Percentiles rank a stretch among this genome's conserved stretches.
These are phyloP conservation scores for Trametes versicolor DNA, from an alignment of 1,284 basidiomycete species.

Conservation along the genomic window DNA sequence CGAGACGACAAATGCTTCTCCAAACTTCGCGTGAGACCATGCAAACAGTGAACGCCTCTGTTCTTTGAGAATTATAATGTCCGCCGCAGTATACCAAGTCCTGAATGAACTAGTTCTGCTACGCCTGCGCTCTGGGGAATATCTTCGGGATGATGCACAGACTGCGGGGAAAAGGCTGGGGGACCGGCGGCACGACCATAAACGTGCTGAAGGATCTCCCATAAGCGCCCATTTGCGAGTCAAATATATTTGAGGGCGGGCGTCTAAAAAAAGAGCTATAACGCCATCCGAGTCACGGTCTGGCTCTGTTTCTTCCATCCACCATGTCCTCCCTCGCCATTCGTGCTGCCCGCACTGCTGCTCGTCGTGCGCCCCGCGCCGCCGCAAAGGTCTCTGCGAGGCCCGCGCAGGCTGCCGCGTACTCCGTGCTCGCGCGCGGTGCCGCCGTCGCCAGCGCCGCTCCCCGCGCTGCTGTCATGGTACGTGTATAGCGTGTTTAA, in stretches of 20 bases:
- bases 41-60: too few species aligned
- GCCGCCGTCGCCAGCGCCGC: slow-evolving; percentile 46
- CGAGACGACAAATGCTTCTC: not conserved
- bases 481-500: slow-evolving; percentile 43
- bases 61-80: too few species aligned
- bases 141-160: not conserved
- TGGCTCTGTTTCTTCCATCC: slow-evolving; percentile 31
- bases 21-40: slow-evolving; percentile 1
- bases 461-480: slow-evolving; percentile 54
- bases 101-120: not conserved
- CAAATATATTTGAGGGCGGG: slow-evolving; percentile 19
- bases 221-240: slow-evolving; percentile 27
- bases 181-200: not conserved
- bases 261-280: slow-evolving; percentile 29
- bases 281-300: slow-evolving; percentile 26
- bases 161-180: not conserved
- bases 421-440: slow-evolving; percentile 75
- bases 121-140: not conserved
- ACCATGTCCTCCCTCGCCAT: slow-evolving; percentile 69
- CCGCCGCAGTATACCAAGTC: not conserved
- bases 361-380: slow-evolving; percentile 64
- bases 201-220: slow-evolving; percentile 17
- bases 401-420: slow-evolving; percentile 67
- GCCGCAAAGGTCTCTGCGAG: slow-evolving; percentile 55
- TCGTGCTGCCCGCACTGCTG: slow-evolving; percentile 70